Percentiles rank a stretch among this genome's conserved stretches.
Evolutionary conservation across 768 basidiomycete genomes (phyloP).

Genomic region (Tephrocybe sp.): DNA sequence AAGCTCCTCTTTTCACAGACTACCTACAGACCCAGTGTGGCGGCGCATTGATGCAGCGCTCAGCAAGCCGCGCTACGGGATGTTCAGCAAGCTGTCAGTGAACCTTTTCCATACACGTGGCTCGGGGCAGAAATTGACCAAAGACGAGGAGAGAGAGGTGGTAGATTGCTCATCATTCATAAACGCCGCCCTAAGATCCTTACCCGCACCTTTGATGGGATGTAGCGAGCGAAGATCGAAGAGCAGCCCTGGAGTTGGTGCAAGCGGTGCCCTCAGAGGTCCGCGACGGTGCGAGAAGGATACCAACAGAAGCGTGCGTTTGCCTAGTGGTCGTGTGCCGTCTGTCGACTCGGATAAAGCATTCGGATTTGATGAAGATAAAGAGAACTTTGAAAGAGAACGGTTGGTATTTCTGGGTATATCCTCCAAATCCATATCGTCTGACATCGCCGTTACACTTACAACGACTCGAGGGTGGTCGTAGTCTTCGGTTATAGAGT

Average conservation of each 20-base stretch:
- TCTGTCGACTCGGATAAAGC: no score
- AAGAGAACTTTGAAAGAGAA: not conserved
- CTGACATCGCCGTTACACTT: no score
- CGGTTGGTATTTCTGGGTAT: constrained; percentile 3
- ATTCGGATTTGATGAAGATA: not conserved
- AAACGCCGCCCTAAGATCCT: not conserved
- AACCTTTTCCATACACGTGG: no score
- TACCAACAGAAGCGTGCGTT: not conserved
- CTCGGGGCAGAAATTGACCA: no score
- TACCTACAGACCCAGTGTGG: not conserved
- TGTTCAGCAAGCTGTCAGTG: not conserved
- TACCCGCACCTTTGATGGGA: constrained; percentile 8
- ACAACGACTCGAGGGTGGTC: not conserved
- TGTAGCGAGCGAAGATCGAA: constrained; percentile 15
- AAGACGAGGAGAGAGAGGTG: no score
- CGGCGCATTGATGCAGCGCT: not conserved
- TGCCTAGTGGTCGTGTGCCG: not conserved
- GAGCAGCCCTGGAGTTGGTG: constrained; percentile 1
- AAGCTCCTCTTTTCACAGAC: not conserved
- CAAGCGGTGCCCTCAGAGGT: not conserved
- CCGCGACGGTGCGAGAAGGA: constrained; percentile 14
- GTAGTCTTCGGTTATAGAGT: not conserved
- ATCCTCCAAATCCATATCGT: not conserved
- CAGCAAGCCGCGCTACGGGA: not conserved
- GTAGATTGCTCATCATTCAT: not conserved